Evolutionary conservation across 345 rosid species (phyloP), one percentile per base, ranked within the genome.

Genomic region (Conringia planisiliqua): DNA sequence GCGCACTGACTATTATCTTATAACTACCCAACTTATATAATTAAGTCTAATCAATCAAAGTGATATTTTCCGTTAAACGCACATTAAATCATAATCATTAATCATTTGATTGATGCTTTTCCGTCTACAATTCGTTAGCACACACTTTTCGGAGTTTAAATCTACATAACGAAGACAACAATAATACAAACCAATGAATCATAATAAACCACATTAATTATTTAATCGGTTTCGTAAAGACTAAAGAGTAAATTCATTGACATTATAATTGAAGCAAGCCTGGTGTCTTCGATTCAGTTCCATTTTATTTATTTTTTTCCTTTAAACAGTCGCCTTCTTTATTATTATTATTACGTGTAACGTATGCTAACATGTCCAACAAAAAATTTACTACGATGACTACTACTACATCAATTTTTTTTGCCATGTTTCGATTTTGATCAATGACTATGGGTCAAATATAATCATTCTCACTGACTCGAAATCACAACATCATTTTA

Each of bases 11-110:
- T 26, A 70, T 44, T 55, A 43, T 7, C 42, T 76, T 16, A 56
- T 64, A 44, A 55, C 80, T 18, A 77, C 72, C 66, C 52, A 64
- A 56, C 36, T 56, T 70, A 56, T 38, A 44, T 46, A 63, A 70
- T 56, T 11, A 43, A 63, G 36, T 55, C 46, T 70, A 70, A 76
- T 77, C 50, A 70, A 63, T 63, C 71, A 55, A 57, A 56, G 16
- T 55, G 26, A 57, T 33, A 69, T 32, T 66, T 66, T 52, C 79
- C 30, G 65, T 55, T 52, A 43, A 69, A 69, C 51, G 62, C 58
- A 62, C 70, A 42, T 52, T 39, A 43, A 5, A 44, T 70, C 50
- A 33, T 33, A 62, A 26, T 54, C 73, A 40, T 51, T 59, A 39
- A 58, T 39, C 64, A 51, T 44, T 76, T 26, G 35, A 40, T 62